phyloP scores from a whole-genome alignment of 2,329 filamentous ascomycete species.

The Furcasterigmium furcatum region DNA sequence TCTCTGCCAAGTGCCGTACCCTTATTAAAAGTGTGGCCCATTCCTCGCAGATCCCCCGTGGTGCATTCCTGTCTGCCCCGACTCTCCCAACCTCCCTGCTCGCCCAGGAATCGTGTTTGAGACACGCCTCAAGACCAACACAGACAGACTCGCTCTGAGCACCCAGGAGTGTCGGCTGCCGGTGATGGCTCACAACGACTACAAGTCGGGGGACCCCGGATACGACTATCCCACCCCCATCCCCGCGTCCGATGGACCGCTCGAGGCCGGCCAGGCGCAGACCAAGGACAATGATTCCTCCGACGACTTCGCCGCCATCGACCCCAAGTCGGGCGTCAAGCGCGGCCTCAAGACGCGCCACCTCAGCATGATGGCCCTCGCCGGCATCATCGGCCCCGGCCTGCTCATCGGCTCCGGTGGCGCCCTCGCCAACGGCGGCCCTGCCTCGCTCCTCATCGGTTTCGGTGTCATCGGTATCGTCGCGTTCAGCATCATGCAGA shows the following conservation, averaged over 20 bases:
- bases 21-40: too few relatives aligned
- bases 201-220: neutral
- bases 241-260: neutral
- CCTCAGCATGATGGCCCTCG: slow-evolving; percentile 63
- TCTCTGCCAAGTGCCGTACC: too few relatives aligned
- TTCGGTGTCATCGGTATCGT: slow-evolving; percentile 71
- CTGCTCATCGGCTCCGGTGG: slow-evolving; percentile 70
- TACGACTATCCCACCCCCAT: neutral
- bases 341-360: slow-evolving; percentile 67
- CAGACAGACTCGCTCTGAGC: too few relatives aligned
- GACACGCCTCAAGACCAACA: too few relatives aligned
- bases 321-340: slow-evolving; percentile 64
- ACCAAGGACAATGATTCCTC: slow-evolving; percentile 12
- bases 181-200: slow-evolving; percentile 1
- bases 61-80: neutral
- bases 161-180: neutral
- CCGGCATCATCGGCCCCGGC: slow-evolving; percentile 65
- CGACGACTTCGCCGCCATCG: slow-evolving; percentile 42
- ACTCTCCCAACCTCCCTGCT: neutral
- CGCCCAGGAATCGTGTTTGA: neutral
- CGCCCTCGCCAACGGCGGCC: slow-evolving; percentile 65
- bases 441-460: slow-evolving; percentile 69
- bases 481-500: slow-evolving; percentile 67
- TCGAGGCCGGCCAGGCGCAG: neutral
- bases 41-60: too few relatives aligned